Base-by-base conservation (phyloP, 306 rosid species). In the Cyamopsis tetragonoloba region DNA sequence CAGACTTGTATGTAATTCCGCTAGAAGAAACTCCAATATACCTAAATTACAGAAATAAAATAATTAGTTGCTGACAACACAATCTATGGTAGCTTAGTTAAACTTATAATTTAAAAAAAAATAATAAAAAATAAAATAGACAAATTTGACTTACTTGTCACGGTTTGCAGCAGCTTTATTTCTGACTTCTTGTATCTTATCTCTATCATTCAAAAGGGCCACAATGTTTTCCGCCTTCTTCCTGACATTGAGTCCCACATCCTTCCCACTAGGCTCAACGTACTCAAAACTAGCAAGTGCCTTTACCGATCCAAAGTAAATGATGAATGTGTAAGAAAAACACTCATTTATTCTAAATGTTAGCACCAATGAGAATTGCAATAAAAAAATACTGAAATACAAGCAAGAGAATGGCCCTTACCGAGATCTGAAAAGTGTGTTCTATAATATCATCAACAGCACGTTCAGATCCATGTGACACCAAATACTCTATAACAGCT, bases 241-340 rank as follows among this genome's bases (percentile, higher is more conserved):
- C 78, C 99, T 86, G 69, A 95, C 99, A 85, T 95, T 95, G 75
- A 95, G 78, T 39, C 99, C 99, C 75, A 69, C 42, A 76, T 95
- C 99, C 89, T 95, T 95, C 79, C 99, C 99, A 81, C 39, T 95
- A 38, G 95, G 99, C 79, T 90, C 99, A 73, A 86, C 99, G 85
- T 90, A 90, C 75, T 95, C 99, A 72, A 95, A 95, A 72, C 88
- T 90, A 71, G 99, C 63, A 55, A 95, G 93, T 15, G 99, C 87
- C 99, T 95, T 53, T 48, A 73, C 49, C 62, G 83, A 73, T 51
- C 34, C 31, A 82, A 79, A 78, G 64, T 18, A 63, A 76, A 74
- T 17, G 5, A 61, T 57, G 14, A 63, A 39, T 65, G 41, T 41
- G 43, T 76, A 15, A 65, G 65, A 69, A 31, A n/a, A 37, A 74